Base-by-base conservation (phyloP, 192 early-diverging fungal genomes). In the Coemansia reversa region DNA sequence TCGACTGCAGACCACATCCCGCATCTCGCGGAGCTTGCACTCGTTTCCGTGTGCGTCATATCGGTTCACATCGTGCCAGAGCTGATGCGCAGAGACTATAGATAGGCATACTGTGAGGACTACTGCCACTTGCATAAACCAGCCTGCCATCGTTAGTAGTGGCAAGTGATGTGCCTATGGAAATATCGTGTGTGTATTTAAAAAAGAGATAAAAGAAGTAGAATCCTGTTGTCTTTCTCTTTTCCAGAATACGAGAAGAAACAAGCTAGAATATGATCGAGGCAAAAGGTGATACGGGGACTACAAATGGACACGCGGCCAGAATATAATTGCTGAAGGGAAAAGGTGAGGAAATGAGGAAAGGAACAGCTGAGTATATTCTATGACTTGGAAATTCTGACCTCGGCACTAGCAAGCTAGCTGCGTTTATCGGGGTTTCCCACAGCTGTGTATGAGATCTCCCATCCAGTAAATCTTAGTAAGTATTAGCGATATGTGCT, bases 21-120 rank as follows among this genome's bases (percentile, higher is more conserved):
- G 9, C 47, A 59, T 59, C 19, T 75, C 69, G 6, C 74, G 55
- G 20, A 75, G 67, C 54, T 72, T 73, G 55, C 85, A 86, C 45
- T 66, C 60, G 55, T 80, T 76, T 12, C 85, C 85, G 22, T 83
- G 66, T 5, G 70, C 67, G 32, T 79, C 81, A 51, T 67, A 75
- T 27, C 72, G 66, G 63, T 86, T 86, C 4, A 84, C 85, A 5
- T 76, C 58, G 25, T 76, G 74, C 74, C 74, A 76, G 35, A 70
- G 51, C 64, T 76, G 74, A 52, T 67, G 39, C 2, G 39, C 39
- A 45, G 39, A 45, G 39, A 16, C 39, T 14, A 45, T 14, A 45
- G 39, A 45, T 3, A 45, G 39, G 3, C 12, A 45, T 45, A 12
- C 14, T 16, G 39, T 3, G 6, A 45, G 12, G 3, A 45, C 39